Percentiles rank a stretch among this genome's conserved stretches.
Evolutionary conservation across 768 basidiomycete genomes (phyloP).

Genomic region (Tricholoma sp.): DNA sequence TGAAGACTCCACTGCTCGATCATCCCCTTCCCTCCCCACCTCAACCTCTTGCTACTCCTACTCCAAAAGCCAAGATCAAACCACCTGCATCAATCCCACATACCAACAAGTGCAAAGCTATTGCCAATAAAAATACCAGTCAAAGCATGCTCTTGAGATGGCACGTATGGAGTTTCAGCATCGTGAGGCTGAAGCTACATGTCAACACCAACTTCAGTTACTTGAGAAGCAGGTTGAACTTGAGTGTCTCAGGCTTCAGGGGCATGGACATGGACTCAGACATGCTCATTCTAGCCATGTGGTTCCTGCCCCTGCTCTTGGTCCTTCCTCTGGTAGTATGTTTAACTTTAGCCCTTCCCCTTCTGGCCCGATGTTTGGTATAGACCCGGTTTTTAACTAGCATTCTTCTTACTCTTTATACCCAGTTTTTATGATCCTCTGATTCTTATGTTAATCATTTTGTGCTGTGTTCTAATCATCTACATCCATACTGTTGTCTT

Average conservation of each 20-base stretch:
- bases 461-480: too few species aligned
- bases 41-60: too few species aligned
- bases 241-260: background rate
- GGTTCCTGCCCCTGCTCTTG: background rate
- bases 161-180: background rate
- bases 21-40: too few species aligned
- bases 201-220: background rate
- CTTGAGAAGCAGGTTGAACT: background rate
- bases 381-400: too few species aligned
- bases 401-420: too few species aligned
- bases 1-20: too few species aligned
- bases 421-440: too few species aligned
- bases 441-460: too few species aligned
- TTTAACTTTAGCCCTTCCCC: too few species aligned
- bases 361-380: background rate
- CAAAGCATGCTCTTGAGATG: background rate
- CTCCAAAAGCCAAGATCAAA: background rate
- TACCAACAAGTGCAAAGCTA: background rate
- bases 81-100: background rate
- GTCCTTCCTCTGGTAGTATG: background rate
- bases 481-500: too few species aligned
- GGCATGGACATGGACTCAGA: background rate
- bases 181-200: background rate
- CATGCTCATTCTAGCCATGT: too few species aligned
- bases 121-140: background rate